Evolutionary conservation across 2,329 filamentous ascomycete genomes (phyloP), one percentile per base, ranked within the genome.

Genomic region (Alternaria dauci): DNA sequence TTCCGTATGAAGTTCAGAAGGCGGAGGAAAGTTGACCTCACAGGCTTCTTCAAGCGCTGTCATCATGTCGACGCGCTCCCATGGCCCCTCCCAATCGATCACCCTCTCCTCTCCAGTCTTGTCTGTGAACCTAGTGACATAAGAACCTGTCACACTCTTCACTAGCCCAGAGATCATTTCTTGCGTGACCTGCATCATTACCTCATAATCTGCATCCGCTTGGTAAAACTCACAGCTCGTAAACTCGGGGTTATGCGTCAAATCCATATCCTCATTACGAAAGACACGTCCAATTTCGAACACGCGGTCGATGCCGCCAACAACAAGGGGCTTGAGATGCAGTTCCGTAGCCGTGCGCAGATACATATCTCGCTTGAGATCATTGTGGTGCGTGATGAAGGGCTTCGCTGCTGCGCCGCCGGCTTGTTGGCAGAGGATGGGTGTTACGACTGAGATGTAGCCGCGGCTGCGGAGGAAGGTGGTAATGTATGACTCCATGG

Each of bases 211-310:
- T 38, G 82, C 79, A 56, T 79, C 98, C 4, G 95, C 69, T 62
- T 91, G 89, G 82, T 99, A 99, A 82, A 97, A 98, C 80, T 99
- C 95, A 79, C 93, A 92, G 25, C 92, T 96, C 38, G 95, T 99
- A 83, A 99, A 99, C 78, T 99, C 95, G 42, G 92, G 95, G 84
- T 98, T 99, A 85, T 99, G 95, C 7, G 95, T 99, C 52, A 95
- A 83, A 78, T 96, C 93, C 66, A 93, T 90, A 61, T 91, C 90
- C 80, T 97, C 94, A 75, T 99, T 99, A 72, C 95, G 85, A 87
- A 99, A 99, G 78, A 96, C 93, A 67, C 93, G 90, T 67, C 95
- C 95, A 65, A 99, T 88, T 79, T 99, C 95, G 81, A 97, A 99
- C 12, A 99, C 95, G 71, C 92, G 88, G 82, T 97, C 92, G 42